Conservation (phyloP, 192 early-diverging fungal species). For the Podila epigama region DNA sequence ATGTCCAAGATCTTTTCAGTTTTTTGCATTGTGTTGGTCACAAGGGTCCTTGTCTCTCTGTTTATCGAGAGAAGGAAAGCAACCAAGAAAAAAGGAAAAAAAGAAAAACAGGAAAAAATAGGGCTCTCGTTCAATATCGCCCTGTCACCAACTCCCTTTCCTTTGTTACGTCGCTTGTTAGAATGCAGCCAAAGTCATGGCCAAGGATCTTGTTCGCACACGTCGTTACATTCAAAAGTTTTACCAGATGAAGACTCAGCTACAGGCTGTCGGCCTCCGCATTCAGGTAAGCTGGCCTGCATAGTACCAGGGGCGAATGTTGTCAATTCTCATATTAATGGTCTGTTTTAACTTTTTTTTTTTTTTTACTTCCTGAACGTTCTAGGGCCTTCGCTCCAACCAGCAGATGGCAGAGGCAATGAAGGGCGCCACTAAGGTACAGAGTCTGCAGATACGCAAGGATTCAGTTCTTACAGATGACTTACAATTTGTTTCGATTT, state of each 20-base stretch:
- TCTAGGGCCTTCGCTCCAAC: conserved; percentile 88
- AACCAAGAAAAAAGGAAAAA: too few species aligned
- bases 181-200: conserved; percentile 94
- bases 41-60: conserved; percentile 1
- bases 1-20: neutral
- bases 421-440: conserved; percentile 87
- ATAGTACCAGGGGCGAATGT: neutral
- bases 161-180: conserved; percentile 19
- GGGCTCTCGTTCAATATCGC: too few species aligned
- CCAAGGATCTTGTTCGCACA: conserved; percentile 96
- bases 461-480: neutral
- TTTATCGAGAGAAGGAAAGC: too few species aligned
- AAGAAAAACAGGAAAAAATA: too few species aligned
- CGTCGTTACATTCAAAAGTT: conserved; percentile 95
- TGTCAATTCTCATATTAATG: neutral
- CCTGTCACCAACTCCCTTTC: too few species aligned
- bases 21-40: neutral
- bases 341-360: neutral
- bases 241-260: conserved; percentile 92
- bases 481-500: neutral
- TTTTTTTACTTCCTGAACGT: neutral
- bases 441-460: neutral
- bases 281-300: conserved; percentile 72
- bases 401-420: conserved; percentile 97
- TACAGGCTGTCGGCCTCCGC: conserved; percentile 88